Percentiles rank a stretch among this genome's conserved stretches.
Conservation (phyloP, 768 basidiomycete species). For the Pleurotus tuoliensis region DNA sequence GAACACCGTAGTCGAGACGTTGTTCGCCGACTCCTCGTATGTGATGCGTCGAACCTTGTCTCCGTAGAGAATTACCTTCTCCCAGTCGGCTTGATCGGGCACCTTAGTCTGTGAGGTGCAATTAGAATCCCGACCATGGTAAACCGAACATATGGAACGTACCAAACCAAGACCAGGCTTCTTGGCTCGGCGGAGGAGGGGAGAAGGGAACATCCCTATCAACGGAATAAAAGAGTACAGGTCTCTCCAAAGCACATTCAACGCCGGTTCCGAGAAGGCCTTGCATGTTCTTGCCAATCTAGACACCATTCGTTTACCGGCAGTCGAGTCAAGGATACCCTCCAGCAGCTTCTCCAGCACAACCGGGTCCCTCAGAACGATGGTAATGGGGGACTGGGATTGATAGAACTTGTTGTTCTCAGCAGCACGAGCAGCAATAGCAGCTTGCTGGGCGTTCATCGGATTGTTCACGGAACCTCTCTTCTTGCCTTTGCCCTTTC, state of each 20-base stretch:
- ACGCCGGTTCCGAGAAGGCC: constrained; percentile 67
- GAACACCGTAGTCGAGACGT: constrained; percentile 62
- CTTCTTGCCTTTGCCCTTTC: constrained; percentile 2
- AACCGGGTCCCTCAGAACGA: constrained; percentile 58
- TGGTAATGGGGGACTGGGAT: constrained; percentile 1
- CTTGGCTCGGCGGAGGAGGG: constrained; percentile 63
- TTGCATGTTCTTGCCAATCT: constrained; percentile 73
- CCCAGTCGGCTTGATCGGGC: constrained; percentile 71
- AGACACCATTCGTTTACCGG: constrained; percentile 64
- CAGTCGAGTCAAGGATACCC: constrained; percentile 49
- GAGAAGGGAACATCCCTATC: constrained; percentile 65
- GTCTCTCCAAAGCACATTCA: constrained; percentile 74
- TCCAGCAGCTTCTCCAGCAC: constrained; percentile 48
- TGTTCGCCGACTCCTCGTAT: constrained; percentile 66
- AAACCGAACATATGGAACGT: constrained; percentile 22
- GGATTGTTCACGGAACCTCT: constrained; percentile 5
- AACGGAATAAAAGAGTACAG: constrained; percentile 72
- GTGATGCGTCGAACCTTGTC: constrained; percentile 64
- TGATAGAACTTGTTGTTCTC: constrained; percentile 6
- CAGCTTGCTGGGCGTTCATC: background rate
- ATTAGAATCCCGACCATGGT: background rate
- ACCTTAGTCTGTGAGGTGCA: constrained; percentile 41
- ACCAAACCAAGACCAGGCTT: constrained; percentile 78
- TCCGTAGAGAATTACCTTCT: constrained; percentile 58
- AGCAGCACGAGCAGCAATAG: background rate